Base-by-base conservation (phyloP, 441 rosid species). In the Cnidoscolus chayamansa region DNA sequence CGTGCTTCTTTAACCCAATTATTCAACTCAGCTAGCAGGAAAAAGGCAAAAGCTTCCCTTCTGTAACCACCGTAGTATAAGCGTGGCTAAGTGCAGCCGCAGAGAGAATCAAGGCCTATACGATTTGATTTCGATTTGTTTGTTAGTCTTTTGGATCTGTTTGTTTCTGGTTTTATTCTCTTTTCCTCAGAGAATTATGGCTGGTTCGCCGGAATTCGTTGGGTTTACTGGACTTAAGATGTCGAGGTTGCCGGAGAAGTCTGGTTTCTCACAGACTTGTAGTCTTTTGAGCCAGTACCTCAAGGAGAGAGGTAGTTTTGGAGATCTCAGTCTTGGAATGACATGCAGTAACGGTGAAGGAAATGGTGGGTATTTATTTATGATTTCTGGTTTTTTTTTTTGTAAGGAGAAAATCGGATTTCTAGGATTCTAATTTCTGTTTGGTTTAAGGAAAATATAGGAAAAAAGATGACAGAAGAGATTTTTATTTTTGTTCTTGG, bases 251-350 rank as follows among this genome's bases (percentile, higher is more conserved):
- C 68, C 78, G 47, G 89, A 80, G 71, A 88, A 82, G 75, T 74
- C 85, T 9, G 89, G 85, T 72, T 91, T 93, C 77, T 78, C 86
- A 0, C 89, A 80, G 66, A 93, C 84, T 1, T 93, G 92, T 82
- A 88, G 76, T 70, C 68, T 85, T 73, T 81, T 91, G 77, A 90
- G 94, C 77, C 96, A 87, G 79, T 91, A 86, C 81, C 66, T 91
- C 72, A 91, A 89, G 77, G 90, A 82, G 85, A 85, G 80, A 16
- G 92, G 98, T 53, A 81, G 82, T 59, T 85, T 91, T 20, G 93
- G 94, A 71, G 96, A 89, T 85, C 94, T 91, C 17, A 76, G 71
- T 67, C 87, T 89, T 25, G 91, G 85, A 20, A 84, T 89, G 82
- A 76, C 90, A 32, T 78, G 87, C 86, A 78, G 50, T 25, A 25